Evolutionary conservation across 176 grass and related monocot genomes (phyloP), one percentile per base, ranked within the genome.

Genomic region (Oryza brachyantha): DNA sequence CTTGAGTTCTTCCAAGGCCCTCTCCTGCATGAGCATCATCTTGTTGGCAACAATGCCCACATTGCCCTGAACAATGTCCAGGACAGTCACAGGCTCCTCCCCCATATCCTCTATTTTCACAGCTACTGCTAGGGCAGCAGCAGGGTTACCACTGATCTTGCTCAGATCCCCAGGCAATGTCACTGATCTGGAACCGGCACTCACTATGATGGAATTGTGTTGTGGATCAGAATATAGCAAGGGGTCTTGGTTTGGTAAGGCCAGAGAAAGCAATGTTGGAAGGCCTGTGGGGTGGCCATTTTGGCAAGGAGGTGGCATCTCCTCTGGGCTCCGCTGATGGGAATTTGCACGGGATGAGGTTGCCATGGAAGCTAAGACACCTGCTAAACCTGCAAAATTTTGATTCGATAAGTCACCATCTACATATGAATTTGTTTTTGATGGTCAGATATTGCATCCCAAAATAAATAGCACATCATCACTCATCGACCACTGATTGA

Each of bases 1-100:
- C 66, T 92, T 94, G 25, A 85, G 82, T 9, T 89, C 87, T 5
- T 94, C 92, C n/a, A 92, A 43, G 29, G 62, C 50, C 41, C 94
- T 87, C 27, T 98, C 91, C 7, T 83, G 74, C 87, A 98, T 88
- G 16, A 25, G 43, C 54, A 89, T 98, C 91, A 94, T 94, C 17
- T 64, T 85, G 13, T 92, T 89, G 19, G 89, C 79, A 27, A 90
- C 60, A 21, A 89, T 19, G 24, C 87, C 80, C 21, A 94, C 70
- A 36, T 85, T 71, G 10, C 88, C 92, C 13, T 66, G 50, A 55
- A 90, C 95, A 61, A 98, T 77, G 75, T 98, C 89, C 79, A 85
- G 76, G n/a, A 98, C 85, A 0, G 77, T 86, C 61, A 98, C 55
- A 36, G 79, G 50, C 61, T 90, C 89, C 84, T 93, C 87, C 26